Evolutionary conservation across 768 basidiomycete genomes (phyloP), one percentile per base, ranked within the genome.

Genomic region (Ramaria rubella): DNA sequence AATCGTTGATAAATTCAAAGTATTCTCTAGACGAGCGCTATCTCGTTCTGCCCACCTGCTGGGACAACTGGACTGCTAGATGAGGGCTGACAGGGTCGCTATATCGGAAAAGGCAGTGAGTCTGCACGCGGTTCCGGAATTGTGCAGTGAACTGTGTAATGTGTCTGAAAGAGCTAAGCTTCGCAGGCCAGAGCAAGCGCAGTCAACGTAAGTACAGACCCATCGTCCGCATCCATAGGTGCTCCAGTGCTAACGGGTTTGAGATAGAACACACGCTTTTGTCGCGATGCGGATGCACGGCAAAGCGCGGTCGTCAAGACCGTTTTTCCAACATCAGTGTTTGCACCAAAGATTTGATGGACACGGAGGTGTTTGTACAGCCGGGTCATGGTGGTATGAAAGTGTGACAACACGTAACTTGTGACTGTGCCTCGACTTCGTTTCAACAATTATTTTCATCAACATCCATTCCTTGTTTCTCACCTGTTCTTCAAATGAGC

Each of bases 251-350:
- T 94, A 58, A 97, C 83, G 0, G 95, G 95, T 65, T 98, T 98
- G 54, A 90, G 72, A 60, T 90, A 90, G 62, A 81, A 82, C 0
- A 83, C 83, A 34, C 71, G 65, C 2, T 74, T 74, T 24, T 75
- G 73, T 53, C 68, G 72, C 1, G 77, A 67, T 0, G 84, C 84
- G n/a, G 90, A 89, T 0, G 90, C 86, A 33, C 89, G 78, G 43
- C 85, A 81, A 33, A 98, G 82, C 1, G 90, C 90, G 2, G 93
- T 81, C 1, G 91, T 87, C 53, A 97, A 73, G 57, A 97, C 79
- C 0, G 94, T 96, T 72, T 98, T 97, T 26, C 95, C 95, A 49
- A 97, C 94, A 69, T 93, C 85, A 2, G 95, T 98, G 70, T 95
- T 96, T 1, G 94, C 93, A 30, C 95, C 95, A 65, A 96, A 95